These are phyloP conservation scores for Fraxinus sp. DNA, from an alignment of 305 asterid genomes.

Conservation along the genomic window DNA sequence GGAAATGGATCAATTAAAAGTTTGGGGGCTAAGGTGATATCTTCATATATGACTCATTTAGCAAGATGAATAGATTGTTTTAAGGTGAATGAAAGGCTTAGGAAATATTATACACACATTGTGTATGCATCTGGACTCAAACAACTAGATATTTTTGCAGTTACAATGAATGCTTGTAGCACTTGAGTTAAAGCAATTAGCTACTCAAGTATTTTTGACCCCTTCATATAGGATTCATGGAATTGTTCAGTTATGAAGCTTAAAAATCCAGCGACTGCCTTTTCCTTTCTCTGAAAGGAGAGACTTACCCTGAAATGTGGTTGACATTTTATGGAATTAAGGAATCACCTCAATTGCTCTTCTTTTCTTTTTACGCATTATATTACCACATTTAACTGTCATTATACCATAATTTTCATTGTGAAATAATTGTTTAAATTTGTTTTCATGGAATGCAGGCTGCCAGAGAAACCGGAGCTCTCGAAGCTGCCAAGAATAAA, in stretches of 20 bases:
- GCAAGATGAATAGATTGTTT: neutral
- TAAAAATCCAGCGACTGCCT: neutral
- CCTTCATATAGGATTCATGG: neutral
- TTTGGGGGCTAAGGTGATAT: neutral
- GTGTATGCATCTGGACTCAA: neutral
- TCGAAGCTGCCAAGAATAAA: constrained; percentile 99
- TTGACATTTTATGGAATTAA: constrained; percentile 31
- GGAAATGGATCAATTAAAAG: neutral
- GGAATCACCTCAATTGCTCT: constrained; percentile 16
- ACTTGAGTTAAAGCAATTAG: neutral
- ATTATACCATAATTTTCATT: neutral
- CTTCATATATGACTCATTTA: neutral
- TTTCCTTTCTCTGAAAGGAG: neutral
- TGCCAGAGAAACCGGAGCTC: constrained; percentile 98
- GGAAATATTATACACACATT: neutral
- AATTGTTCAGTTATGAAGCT: neutral
- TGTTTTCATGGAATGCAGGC: constrained; percentile 51
- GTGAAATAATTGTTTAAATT: neutral
- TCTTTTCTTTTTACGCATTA: neutral
- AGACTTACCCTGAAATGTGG: constrained; percentile 17
- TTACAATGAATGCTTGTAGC: neutral
- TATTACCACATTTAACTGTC: neutral
- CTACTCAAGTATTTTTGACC: neutral
- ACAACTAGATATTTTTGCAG: neutral
- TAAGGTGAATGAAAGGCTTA: neutral